These are phyloP conservation scores for Ogataea zsoltii DNA, from an alignment of 805 yeast species.

Conservation along the genomic window DNA sequence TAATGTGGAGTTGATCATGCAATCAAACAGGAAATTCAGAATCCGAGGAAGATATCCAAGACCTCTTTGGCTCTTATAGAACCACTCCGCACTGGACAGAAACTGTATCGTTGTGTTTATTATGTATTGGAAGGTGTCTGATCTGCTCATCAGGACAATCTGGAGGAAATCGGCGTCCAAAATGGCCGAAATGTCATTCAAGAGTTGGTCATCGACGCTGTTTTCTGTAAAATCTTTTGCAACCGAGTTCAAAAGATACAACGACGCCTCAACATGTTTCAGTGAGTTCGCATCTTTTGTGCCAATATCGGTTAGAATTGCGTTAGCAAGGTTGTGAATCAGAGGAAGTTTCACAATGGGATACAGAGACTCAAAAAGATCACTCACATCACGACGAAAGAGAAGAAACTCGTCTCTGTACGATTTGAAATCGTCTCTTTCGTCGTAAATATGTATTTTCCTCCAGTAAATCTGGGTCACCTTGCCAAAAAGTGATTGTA, in stretches of 20 bases:
- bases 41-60: conserved; percentile 46
- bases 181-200: conserved; percentile 25
- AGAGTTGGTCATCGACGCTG: conserved; percentile 27
- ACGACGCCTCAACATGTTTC: conserved; percentile 57
- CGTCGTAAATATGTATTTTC: conserved; percentile 53
- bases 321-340: conserved; percentile 43
- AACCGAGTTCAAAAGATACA: conserved; percentile 58
- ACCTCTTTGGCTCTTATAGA: conserved; percentile 51
- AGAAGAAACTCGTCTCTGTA: conserved; percentile 57
- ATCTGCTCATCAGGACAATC: conserved; percentile 14
- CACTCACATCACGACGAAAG: conserved; percentile 75
- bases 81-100: conserved; percentile 60
- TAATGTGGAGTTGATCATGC: conserved; percentile 31
- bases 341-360: conserved; percentile 60
- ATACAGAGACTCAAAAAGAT: conserved; percentile 71
- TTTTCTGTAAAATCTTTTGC: conserved; percentile 50
- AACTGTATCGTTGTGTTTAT: conserved; percentile 55
- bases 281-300: conserved; percentile 23
- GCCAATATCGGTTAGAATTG: conserved; percentile 32
- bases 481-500: conserved; percentile 44
- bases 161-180: conserved; percentile 34
- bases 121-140: conserved; percentile 28
- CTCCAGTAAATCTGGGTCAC: conserved; percentile 68
- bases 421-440: conserved; percentile 33
- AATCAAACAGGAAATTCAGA: conserved; percentile 47